Base-by-base conservation (phyloP, 225 moss, liverwort and hornwort species). In the Straminergon stramineum region DNA sequence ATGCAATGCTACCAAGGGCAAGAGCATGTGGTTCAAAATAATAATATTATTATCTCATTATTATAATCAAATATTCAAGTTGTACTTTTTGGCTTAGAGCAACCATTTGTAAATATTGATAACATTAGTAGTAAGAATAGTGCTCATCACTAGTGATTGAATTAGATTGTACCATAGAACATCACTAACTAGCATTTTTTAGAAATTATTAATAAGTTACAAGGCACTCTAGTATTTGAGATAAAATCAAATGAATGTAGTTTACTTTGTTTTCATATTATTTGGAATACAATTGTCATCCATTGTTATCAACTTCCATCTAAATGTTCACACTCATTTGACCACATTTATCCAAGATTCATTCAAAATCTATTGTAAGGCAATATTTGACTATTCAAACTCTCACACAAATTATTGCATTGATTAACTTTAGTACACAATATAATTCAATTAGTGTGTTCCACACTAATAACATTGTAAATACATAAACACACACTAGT, bases 401-500 rank as follows among this genome's bases (percentile, higher is more conserved):
- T 20, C 0, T 21, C 3, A 52, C 4, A 20, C 4, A 76, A 22
- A 8, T 53, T 8, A 52, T 34, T 76, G 34, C 8, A 53, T 13
- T 52, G 12, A 76, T 8, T 34, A 76, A 21, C 1, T 21, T 13
- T 19, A 51, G 4, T 51, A 32, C 2, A 51, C 4, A 75, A 31
- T 2, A 12, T 52, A 76, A 52, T 52, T 76, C 34, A 76, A 53
- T 76, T 13, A 32, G 21, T 8, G 8, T 34, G 1, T 8, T 3
- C 7, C 0, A 0, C 4, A 34, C 13, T 52, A 14, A 45, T 45
- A 30, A 45, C 45, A 74, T 2, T 74, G 2, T 4, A 0, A 28
- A 16, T 16, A 19, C 10, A 16, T 10, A 27, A 43, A 43, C 16
- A 27, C 0, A 0, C 16, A 43, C 16, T 73, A 26, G 15, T 26